Percentiles rank a stretch among this genome's conserved stretches.
These are phyloP conservation scores for Cladophialophora carrionii DNA, from an alignment of 2,329 filamentous ascomycete species.

Conservation along the genomic window DNA sequence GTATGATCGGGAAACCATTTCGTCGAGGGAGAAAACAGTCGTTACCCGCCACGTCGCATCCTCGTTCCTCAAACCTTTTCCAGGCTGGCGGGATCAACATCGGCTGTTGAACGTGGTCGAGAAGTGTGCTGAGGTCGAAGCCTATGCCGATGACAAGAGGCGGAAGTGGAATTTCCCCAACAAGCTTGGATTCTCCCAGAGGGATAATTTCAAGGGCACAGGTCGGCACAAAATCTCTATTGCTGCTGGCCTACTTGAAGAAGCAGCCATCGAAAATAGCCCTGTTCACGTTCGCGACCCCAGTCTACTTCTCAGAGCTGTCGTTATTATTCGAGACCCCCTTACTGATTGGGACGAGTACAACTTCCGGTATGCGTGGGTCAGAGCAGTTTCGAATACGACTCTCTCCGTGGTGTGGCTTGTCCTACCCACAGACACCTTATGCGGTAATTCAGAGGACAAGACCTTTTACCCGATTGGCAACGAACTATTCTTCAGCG, in stretches of 20 bases:
- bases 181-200: constrained; percentile 10
- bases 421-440: constrained; percentile 71
- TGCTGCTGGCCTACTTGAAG: constrained; percentile 25
- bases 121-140: constrained; percentile 50
- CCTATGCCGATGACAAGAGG: constrained; percentile 10
- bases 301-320: constrained; percentile 25
- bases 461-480: constrained; percentile 63
- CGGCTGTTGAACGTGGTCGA: constrained; percentile 50
- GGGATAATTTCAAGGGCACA: constrained; percentile 7
- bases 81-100: constrained; percentile 51
- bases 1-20: background rate
- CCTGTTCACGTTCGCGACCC: background rate
- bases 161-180: constrained; percentile 13
- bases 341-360: constrained; percentile 47
- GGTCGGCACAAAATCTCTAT: constrained; percentile 4
- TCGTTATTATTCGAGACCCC: constrained; percentile 55
- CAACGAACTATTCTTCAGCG: constrained; percentile 76
- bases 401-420: constrained; percentile 71
- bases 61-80: constrained; percentile 55
- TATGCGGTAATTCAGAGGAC: constrained; percentile 61
- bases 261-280: constrained; percentile 13
- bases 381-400: constrained; percentile 56
- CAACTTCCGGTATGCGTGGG: constrained; percentile 70
- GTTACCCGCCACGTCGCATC: constrained; percentile 71
- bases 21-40: constrained; percentile 54